Percentiles rank a stretch among this genome's conserved stretches.
Conservation (phyloP, 805 yeast genomes). For the Candida qinlingensis region DNA sequence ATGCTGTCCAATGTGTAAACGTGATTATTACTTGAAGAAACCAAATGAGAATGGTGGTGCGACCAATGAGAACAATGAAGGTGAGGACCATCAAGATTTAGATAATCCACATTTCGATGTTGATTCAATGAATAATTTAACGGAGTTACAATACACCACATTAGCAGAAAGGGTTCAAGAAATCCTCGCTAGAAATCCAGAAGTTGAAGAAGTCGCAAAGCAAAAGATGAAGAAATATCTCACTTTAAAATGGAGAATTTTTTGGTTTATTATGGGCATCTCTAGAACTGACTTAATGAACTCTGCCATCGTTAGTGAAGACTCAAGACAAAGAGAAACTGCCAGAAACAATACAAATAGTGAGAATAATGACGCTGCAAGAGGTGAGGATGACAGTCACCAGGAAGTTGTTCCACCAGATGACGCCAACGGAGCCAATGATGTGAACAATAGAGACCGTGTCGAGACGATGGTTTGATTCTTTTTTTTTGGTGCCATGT, state of each 20-base stretch:
- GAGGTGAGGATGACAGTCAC: neutral
- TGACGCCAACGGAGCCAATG: neutral
- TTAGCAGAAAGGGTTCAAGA: constrained; percentile 37
- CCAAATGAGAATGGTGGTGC: constrained; percentile 9
- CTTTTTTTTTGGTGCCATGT: neutral
- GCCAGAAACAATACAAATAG: neutral
- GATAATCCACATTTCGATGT: constrained; percentile 4
- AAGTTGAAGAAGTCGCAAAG: constrained; percentile 42
- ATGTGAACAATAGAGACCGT: constrained; percentile 4
- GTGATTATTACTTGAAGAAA: constrained; percentile 46
- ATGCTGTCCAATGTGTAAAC: constrained; percentile 80
- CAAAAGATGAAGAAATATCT: constrained; percentile 31
- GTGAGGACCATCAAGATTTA: constrained; percentile 19
- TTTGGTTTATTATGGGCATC: constrained; percentile 58
- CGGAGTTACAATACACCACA: constrained; percentile 34
- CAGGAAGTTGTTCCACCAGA: neutral
- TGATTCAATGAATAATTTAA: constrained; percentile 20
- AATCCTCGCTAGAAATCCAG: constrained; percentile 34
- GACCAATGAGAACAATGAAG: constrained; percentile 9
- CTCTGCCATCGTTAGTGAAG: constrained; percentile 41
- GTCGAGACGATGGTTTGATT: constrained; percentile 13
- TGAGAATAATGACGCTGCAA: neutral
- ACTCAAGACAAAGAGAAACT: constrained; percentile 24
- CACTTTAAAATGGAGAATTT: constrained; percentile 29
- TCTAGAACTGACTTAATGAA: constrained; percentile 41